Conservation (phyloP, 2,329 filamentous ascomycete genomes). For the Graphilbum sp. region DNA sequence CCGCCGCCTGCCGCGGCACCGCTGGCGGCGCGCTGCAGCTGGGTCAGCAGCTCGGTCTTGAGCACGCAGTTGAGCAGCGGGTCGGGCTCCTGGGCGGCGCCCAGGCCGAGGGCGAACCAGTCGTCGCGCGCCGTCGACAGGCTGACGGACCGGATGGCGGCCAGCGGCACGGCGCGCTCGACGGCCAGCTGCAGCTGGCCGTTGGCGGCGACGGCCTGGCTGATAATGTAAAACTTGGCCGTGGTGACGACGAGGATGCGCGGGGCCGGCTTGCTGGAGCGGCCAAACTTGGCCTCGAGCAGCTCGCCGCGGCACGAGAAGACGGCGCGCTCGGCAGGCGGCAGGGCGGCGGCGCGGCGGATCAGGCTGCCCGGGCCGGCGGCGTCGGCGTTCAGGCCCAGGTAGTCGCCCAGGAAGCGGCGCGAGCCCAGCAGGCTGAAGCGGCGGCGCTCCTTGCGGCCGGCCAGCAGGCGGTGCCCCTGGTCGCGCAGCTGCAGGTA, state of each 20-base stretch:
- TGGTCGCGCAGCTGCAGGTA: slow-evolving; percentile 78
- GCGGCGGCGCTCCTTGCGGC: slow-evolving; percentile 77
- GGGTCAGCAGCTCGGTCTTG: slow-evolving; percentile 95
- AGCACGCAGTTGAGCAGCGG: slow-evolving; percentile 86
- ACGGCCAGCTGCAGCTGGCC: slow-evolving; percentile 65
- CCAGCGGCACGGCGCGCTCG: slow-evolving; percentile 68
- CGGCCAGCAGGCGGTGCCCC: slow-evolving; percentile 65
- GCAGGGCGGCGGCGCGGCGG: slow-evolving; percentile 55
- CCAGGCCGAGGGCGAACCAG: slow-evolving; percentile 87
- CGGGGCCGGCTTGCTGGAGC: slow-evolving; percentile 84
- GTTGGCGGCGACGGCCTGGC: slow-evolving; percentile 68
- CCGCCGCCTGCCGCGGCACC: too few relatives aligned
- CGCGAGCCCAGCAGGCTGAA: slow-evolving; percentile 86
- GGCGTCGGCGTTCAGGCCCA: slow-evolving; percentile 60
- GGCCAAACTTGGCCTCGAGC: slow-evolving; percentile 85
- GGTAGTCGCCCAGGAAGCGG: slow-evolving; percentile 86
- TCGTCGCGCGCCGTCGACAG: slow-evolving; percentile 74
- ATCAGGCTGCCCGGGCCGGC: slow-evolving; percentile 70
- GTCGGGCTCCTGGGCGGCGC: slow-evolving; percentile 82
- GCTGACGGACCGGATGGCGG: slow-evolving; percentile 77
- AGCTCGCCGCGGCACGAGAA: slow-evolving; percentile 89
- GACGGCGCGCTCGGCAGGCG: slow-evolving; percentile 54
- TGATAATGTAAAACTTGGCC: slow-evolving; percentile 77
- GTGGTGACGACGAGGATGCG: slow-evolving; percentile 72
- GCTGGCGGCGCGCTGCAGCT: slow-evolving; percentile 63